Evolutionary conservation across 2,329 filamentous ascomycete species (phyloP), one percentile per base, ranked within the genome.

Genomic region (Rutstroemia sp.): DNA sequence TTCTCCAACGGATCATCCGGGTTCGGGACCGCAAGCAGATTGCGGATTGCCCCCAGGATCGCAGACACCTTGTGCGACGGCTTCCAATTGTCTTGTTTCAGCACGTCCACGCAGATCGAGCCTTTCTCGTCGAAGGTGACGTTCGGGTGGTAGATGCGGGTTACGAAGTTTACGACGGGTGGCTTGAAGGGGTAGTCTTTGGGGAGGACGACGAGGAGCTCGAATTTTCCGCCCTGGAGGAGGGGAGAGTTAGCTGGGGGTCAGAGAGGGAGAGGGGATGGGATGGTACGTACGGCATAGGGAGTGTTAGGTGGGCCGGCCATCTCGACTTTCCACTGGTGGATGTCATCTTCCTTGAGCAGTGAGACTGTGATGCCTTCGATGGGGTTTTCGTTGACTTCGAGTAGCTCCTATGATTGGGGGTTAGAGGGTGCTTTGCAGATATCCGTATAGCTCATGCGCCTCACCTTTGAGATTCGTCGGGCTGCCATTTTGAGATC

Each of bases 121-220:
- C 86, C 86, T 63, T 86, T 85, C 66, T 87, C 84, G 64, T 88
- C 85, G 72, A 87, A 88, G 65, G 80, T 83, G 56, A 90, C 81
- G 66, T 90, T 90, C 1, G 86, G 86, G 70, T 90, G 86, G 74
- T 87, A 90, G 71, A 89, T 86, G 66, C 87, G 87, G 49, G 86
- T 89, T 59, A 78, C 78, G 76, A 88, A 89, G 66, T 76, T 79
- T 63, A 89, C 77, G 52, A 80, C 79, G 3, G 86, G 86, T 6
- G 86, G 84, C 69, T 88, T 88, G 78, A 89, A 89, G 7, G 86
- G 86, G 71, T 88, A 89, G 65, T 85, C 82, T 64, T 75, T 80
- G n/a, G 86, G 86, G 39, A 90, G 79, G 46, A 73, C 78, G 63
- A 89, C 78, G 62, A 79, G 77, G 62, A 90, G 77, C 58, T 80